These are phyloP conservation scores for Pseudozyma sp. DNA, from an alignment of 1,284 basidiomycete species.

Conservation along the genomic window DNA sequence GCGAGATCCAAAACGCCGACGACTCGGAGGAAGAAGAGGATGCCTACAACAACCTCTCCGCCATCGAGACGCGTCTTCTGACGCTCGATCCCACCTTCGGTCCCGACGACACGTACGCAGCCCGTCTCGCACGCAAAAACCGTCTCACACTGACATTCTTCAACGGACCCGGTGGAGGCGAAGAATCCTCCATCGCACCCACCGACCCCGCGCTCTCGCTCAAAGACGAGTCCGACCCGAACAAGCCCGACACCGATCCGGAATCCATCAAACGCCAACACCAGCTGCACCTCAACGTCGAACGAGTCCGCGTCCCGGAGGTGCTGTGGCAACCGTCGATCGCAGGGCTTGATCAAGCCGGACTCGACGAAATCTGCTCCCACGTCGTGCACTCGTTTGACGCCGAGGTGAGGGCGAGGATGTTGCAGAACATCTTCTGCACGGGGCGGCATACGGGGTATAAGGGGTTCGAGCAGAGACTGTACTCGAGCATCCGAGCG, in stretches of 20 bases:
- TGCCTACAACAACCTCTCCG: slow-evolving; percentile 79
- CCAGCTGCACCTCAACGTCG: slow-evolving; percentile 91
- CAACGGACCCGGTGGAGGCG: slow-evolving; percentile 69
- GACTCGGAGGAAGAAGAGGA: slow-evolving; percentile 97
- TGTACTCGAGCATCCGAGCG: slow-evolving; percentile 73
- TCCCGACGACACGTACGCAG: slow-evolving; percentile 82
- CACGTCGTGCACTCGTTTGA: slow-evolving; percentile 85
- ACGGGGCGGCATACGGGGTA: slow-evolving; percentile 85
- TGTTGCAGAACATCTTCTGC: slow-evolving; percentile 88
- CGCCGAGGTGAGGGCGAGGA: slow-evolving; percentile 73
- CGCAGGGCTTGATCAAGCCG: slow-evolving; percentile 94
- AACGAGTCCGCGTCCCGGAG: slow-evolving; percentile 91
- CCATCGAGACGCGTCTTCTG: slow-evolving; percentile 84
- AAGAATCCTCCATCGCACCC: slow-evolving; percentile 26
- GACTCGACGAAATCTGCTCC: slow-evolving; percentile 88
- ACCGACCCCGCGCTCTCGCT: background rate
- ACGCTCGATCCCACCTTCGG: slow-evolving; percentile 86
- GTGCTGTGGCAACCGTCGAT: slow-evolving; percentile 91
- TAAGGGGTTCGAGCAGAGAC: slow-evolving; percentile 77
- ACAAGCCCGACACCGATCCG: slow-evolving; percentile 50
- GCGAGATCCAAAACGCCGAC: slow-evolving; percentile 88
- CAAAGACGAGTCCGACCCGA: slow-evolving; percentile 72
- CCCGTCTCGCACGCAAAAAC: slow-evolving; percentile 80
- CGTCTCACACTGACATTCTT: slow-evolving; percentile 86
- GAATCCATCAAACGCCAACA: slow-evolving; percentile 75